Base-by-base conservation (phyloP, 768 basidiomycete genomes). In the Phylloporus arenicola region DNA sequence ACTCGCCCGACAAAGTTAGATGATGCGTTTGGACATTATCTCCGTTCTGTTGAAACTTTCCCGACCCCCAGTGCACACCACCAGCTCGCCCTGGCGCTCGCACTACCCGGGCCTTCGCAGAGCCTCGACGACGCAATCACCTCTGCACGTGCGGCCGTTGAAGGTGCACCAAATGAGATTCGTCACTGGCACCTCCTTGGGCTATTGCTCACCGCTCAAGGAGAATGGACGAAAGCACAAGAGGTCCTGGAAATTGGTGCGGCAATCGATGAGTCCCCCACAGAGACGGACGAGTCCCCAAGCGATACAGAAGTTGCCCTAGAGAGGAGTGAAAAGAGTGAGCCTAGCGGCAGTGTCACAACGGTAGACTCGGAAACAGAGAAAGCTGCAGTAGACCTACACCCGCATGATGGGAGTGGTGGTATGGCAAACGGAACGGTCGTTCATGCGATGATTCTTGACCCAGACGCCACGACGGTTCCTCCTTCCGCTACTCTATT, bases 151-250 rank as follows among this genome's bases (percentile, higher is more conserved):
- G 60, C 72, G 4, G 88, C 92, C 1, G 81, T 95, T 3, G 87
- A 93, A 63, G 73, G 75, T 6, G 81, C 85, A 27, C 72, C 84
- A 0, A 69, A 65, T 29, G 76, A 80, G 52, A 65, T 88, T 22
- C 78, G 89, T 37, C 86, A 88, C 47, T 97, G 93, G 94, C 95
- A 97, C 68, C 78, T 97, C 14, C 75, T 97, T 0, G 92, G 88
- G 0, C 70, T 97, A 5, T 67, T 95, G 11, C 74, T 94, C n/a
- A 82, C 83, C 0, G 84, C 87, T 9, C 72, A 75, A 25, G 89
- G 86, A 54, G 83, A 92, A 56, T 91, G 90, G 88, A 69, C 68
- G 30, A 87, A 84, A 11, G 92, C 94, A 0, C 72, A 72, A 29
- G 82, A 82, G 52, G 82, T 93, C 4, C 67, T 94, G 34, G 88